Conservation (phyloP, 2,329 filamentous ascomycete species). For the Monilinia vaccinii-corymbosi region DNA sequence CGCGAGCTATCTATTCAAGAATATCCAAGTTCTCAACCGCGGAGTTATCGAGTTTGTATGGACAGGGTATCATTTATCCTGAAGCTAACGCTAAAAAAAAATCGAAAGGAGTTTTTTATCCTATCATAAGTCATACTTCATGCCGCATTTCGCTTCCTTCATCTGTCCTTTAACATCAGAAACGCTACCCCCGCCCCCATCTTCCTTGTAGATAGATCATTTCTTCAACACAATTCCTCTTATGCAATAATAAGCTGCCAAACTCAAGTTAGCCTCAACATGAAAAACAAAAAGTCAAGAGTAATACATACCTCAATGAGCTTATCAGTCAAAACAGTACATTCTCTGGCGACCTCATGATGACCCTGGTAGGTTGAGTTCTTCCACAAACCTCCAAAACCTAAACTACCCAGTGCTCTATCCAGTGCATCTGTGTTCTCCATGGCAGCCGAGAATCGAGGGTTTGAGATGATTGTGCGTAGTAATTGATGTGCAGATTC, state of each 20-base stretch:
- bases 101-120: neutral
- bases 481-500: slow-evolving; percentile 52
- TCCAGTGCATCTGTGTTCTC: slow-evolving; percentile 41
- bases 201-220: neutral
- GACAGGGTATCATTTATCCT: slow-evolving; percentile 10
- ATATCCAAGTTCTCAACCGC: neutral
- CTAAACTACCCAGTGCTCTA: slow-evolving; percentile 48
- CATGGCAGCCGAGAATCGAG: slow-evolving; percentile 40
- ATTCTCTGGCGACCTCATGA: slow-evolving; percentile 28
- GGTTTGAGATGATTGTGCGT: slow-evolving; percentile 46
- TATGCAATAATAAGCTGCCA: slow-evolving; percentile 15
- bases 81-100: slow-evolving; percentile 2
- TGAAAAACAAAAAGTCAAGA: neutral
- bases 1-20: neutral
- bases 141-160: neutral
- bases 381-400: slow-evolving; percentile 55
- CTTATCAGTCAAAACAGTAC: slow-evolving; percentile 25
- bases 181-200: neutral
- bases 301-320: slow-evolving; percentile 25
- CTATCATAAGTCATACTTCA: slow-evolving; percentile 6
- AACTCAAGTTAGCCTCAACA: neutral
- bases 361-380: slow-evolving; percentile 27
- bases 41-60: neutral
- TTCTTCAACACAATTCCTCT: neutral
- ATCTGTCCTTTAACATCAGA: neutral